A percentile compares a stretch with the other conserved stretches of the same genome.
phyloP scores from a whole-genome alignment of 2,329 filamentous ascomycete genomes.

The Tolypocladium inflatum region DNA sequence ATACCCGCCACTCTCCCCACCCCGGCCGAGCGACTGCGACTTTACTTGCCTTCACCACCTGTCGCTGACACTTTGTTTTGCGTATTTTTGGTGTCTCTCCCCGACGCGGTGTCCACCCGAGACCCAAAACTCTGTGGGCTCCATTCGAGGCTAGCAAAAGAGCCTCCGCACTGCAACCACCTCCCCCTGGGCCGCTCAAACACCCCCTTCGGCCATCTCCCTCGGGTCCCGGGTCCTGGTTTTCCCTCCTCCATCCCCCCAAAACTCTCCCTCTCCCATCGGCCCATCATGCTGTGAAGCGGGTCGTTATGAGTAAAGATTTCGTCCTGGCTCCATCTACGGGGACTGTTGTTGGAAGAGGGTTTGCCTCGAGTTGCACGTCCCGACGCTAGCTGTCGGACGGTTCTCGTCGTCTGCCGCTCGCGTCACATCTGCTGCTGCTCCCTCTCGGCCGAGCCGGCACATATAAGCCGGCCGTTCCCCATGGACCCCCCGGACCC shows the following conservation, averaged over 20 bases:
- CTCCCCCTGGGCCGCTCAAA: constrained; percentile 5
- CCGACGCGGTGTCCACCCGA: constrained; percentile 4
- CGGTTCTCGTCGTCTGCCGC: neutral
- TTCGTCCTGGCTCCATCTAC: constrained; percentile 20
- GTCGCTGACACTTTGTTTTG: neutral
- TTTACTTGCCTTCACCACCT: neutral
- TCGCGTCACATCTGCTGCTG: neutral
- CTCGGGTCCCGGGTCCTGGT: neutral
- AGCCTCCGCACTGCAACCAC: constrained; percentile 12
- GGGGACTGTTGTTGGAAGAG: constrained; percentile 17
- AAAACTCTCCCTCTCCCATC: neutral
- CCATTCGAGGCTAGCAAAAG: constrained; percentile 15
- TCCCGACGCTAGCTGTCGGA: neutral
- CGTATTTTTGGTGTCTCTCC: neutral
- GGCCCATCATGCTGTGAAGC: constrained; percentile 20
- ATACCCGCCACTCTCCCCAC: neutral
- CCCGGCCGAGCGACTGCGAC: neutral
- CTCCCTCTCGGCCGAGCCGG: constrained; percentile 4
- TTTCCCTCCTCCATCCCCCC: constrained; percentile 4
- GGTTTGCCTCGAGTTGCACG: constrained; percentile 1
- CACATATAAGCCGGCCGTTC: constrained; percentile 10
- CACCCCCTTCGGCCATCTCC: constrained; percentile 3
- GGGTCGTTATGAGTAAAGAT: constrained; percentile 26
- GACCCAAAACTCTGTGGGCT: constrained; percentile 5
- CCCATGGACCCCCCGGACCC: constrained; percentile 24